Evolutionary conservation across 352 stramenopile species (phyloP), one percentile per base, ranked within the genome.

Genomic region (Pythium diclinum): DNA sequence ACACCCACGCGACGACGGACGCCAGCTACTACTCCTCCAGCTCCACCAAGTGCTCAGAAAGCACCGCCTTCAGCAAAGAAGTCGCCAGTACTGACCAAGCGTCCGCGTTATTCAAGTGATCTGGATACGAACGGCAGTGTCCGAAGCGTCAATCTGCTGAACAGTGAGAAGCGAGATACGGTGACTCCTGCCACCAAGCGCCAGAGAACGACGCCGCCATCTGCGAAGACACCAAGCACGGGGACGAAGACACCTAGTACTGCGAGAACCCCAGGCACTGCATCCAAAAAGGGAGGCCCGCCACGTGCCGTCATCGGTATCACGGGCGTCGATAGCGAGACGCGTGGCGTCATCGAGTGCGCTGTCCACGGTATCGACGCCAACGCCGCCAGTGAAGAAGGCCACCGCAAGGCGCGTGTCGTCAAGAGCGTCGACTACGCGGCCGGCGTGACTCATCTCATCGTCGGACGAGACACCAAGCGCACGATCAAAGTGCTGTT

Each of bases 401-500:
- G 76, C 1, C 64, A 92, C 46, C 76, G 81, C 14, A 90, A 89
- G 67, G 72, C 80, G 19, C 82, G 84, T 11, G 79, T 94, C n/a
- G 81, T 92, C 25, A 92, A 92, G 65, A 91, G 80, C 44, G 59
- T 87, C 3, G 86, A 92, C 21, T 90, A 91, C 51, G 71, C 81
- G 6, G 78, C 81, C 23, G 77, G 72, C 11, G 78, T 94, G 28
- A 94, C 86, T 14, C 86, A 94, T 47, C 72, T 94, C 30, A 80
- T 94, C 38, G 81, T 92, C 13, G 82, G 81, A 6, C 73, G 78
- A 44, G 77, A 87, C 19, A 72, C 78, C 21, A 88, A 79, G 73
- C 81, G 86, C 25, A 94, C 86, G 16, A 89, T 94, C 67, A 94
- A 94, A 75, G 81, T 92, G 36, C 64, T 94, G 3, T 94, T 94